Evolutionary conservation across 2,329 filamentous ascomycete species (phyloP).

Genomic region (Fusarium pilosicola): DNA sequence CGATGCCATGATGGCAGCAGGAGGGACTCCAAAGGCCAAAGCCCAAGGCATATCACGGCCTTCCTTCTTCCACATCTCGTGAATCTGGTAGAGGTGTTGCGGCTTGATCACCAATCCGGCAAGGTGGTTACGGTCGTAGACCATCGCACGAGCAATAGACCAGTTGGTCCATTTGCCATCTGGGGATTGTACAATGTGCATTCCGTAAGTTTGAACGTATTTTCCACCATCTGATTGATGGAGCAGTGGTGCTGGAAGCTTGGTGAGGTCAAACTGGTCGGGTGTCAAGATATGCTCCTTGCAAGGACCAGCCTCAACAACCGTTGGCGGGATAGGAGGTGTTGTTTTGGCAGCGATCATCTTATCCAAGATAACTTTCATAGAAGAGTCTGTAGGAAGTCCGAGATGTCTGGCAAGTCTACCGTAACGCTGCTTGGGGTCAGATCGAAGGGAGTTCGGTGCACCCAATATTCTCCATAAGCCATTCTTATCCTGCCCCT

Average conservation of each 20-base stretch:
- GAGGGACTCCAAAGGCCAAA: constrained; percentile 60
- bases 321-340: constrained; percentile 46
- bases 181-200: constrained; percentile 59
- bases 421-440: constrained; percentile 49
- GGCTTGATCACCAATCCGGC: constrained; percentile 54
- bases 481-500: constrained; percentile 53
- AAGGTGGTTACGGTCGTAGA: constrained; percentile 56
- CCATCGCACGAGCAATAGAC: constrained; percentile 59
- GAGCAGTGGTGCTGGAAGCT: constrained; percentile 54
- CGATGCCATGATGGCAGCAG: constrained; percentile 60
- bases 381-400: constrained; percentile 45
- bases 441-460: constrained; percentile 47
- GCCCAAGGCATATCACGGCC: constrained; percentile 60
- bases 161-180: constrained; percentile 60
- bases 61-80: constrained; percentile 56
- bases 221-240: constrained; percentile 60
- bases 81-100: constrained; percentile 60
- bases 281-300: constrained; percentile 28
- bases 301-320: constrained; percentile 43
- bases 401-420: constrained; percentile 56
- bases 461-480: constrained; percentile 59
- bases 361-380: constrained; percentile 52
- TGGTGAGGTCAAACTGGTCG: constrained; percentile 46
- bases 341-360: constrained; percentile 50
- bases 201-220: constrained; percentile 62